phyloP scores from a whole-genome alignment of 495 filamentous ascomycete species.

The Aspergillus haitiensis region DNA sequence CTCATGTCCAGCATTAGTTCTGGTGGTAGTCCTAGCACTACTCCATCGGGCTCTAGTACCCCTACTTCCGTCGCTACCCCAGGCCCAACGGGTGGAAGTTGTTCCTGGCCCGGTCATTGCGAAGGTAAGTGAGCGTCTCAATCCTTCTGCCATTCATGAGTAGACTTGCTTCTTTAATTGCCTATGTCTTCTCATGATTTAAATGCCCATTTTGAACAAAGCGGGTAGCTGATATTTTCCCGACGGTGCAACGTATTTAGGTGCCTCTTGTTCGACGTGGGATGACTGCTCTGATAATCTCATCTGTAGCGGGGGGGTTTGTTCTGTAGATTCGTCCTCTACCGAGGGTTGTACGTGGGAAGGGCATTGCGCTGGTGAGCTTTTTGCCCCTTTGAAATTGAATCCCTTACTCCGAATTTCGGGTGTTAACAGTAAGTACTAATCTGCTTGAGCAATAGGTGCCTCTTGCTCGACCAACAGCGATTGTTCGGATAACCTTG shows the following conservation, averaged over 20 bases:
- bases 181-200: too few species aligned
- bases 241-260: constrained; percentile 10
- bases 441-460: neutral
- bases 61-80: constrained; percentile 12
- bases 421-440: neutral
- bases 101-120: constrained; percentile 27
- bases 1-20: constrained; percentile 38
- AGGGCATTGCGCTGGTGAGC: constrained; percentile 9
- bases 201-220: neutral
- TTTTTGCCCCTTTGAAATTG: neutral
- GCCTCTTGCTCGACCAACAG: neutral
- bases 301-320: constrained; percentile 22
- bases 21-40: constrained; percentile 8
- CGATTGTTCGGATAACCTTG: neutral
- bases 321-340: constrained; percentile 11
- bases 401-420: neutral
- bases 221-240: neutral
- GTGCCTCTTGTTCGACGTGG: constrained; percentile 24
- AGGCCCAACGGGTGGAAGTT: constrained; percentile 7
- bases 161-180: neutral
- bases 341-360: neutral
- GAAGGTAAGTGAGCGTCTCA: constrained; percentile 15
- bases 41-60: neutral
- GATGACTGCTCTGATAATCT: constrained; percentile 29
- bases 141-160: too few species aligned